These are phyloP conservation scores for Neofusicoccum cordaticola DNA, from an alignment of 2,329 filamentous ascomycete genomes.

Conservation along the genomic window DNA sequence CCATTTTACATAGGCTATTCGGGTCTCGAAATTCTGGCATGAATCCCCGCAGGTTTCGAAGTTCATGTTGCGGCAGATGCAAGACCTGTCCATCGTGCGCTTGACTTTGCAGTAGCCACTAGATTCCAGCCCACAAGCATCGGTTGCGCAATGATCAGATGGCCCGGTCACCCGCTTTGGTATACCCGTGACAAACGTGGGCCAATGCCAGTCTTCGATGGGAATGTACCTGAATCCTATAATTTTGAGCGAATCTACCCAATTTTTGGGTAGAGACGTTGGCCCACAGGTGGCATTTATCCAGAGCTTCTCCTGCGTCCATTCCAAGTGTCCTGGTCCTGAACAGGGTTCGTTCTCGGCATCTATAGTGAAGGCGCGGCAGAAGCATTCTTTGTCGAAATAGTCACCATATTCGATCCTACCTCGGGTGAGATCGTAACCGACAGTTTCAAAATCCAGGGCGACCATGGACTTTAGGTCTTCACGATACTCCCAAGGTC, in stretches of 20 bases:
- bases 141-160: slow-evolving; percentile 27
- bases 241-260: slow-evolving; percentile 28
- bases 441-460: slow-evolving; percentile 33
- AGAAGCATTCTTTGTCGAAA: slow-evolving; percentile 36
- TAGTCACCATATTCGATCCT: slow-evolving; percentile 26
- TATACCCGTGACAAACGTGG: slow-evolving; percentile 25
- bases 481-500: slow-evolving; percentile 35
- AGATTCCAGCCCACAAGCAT: slow-evolving; percentile 31
- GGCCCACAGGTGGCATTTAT: slow-evolving; percentile 32
- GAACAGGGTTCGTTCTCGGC: slow-evolving; percentile 14
- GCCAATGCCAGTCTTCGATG: slow-evolving; percentile 30
- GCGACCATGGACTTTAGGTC: slow-evolving; percentile 26
- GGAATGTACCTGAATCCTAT: slow-evolving; percentile 29
- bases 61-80: slow-evolving; percentile 29
- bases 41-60: slow-evolving; percentile 28
- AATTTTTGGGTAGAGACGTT: slow-evolving; percentile 24
- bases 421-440: slow-evolving; percentile 28
- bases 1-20: slow-evolving; percentile 33
- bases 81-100: slow-evolving; percentile 29
- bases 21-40: slow-evolving; percentile 31
- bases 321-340: slow-evolving; percentile 19
- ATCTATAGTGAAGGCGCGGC: slow-evolving; percentile 23
- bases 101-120: slow-evolving; percentile 31
- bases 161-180: slow-evolving; percentile 23
- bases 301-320: slow-evolving; percentile 32